These are phyloP conservation scores for Massarina eburnea DNA, from an alignment of 2,329 filamentous ascomycete genomes.

Conservation along the genomic window DNA sequence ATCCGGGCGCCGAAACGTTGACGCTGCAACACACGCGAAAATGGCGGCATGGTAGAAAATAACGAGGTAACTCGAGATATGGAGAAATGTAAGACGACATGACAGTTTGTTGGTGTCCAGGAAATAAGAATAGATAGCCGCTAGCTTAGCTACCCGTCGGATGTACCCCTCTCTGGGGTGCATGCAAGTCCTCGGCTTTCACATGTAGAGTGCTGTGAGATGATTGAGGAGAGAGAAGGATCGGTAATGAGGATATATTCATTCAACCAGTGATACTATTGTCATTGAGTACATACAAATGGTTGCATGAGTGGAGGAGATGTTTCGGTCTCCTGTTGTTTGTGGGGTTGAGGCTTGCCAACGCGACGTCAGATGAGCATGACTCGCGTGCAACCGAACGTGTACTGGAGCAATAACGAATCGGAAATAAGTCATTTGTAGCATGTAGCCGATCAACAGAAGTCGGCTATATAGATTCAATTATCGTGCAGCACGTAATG, in stretches of 20 bases:
- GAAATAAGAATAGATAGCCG: conserved; percentile 7
- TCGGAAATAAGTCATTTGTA: background rate
- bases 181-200: conserved; percentile 23
- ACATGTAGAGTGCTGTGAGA: conserved; percentile 5
- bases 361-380: background rate
- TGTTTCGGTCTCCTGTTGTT: background rate
- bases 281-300: too few relatives aligned
- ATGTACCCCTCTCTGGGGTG: conserved; percentile 18
- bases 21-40: conserved; percentile 25
- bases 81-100: conserved; percentile 5
- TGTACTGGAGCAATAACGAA: background rate
- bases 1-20: conserved; percentile 15
- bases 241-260: too few relatives aligned
- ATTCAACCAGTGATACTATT: too few relatives aligned
- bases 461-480: background rate
- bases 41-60: conserved; percentile 23
- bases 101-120: background rate
- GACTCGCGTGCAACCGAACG: background rate
- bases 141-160: conserved; percentile 17
- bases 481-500: background rate
- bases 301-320: too few relatives aligned
- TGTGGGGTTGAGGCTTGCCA: background rate
- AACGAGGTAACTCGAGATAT: background rate
- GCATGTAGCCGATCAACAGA: background rate
- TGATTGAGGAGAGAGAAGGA: background rate